Conservation (phyloP, 257 asterid species). For the Jacaranda copaia region DNA sequence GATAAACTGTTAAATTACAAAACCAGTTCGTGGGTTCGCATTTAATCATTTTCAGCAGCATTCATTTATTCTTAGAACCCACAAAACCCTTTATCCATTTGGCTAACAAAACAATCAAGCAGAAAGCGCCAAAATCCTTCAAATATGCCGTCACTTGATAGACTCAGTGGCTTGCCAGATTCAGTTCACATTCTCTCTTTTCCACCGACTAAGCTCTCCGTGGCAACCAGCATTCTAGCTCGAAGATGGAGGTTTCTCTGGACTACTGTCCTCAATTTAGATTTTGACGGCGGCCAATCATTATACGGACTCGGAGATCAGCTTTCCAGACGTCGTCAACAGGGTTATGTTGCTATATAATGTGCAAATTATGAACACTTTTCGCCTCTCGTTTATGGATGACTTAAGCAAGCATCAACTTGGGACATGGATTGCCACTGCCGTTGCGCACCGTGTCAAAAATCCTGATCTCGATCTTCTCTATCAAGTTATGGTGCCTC, state of each 20-base stretch:
- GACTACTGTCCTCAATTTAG: neutral
- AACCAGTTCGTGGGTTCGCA: neutral
- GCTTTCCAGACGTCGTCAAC: neutral
- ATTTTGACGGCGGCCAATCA: neutral
- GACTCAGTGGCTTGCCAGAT: constrained; percentile 27
- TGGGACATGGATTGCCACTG: constrained; percentile 5
- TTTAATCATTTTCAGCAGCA: neutral
- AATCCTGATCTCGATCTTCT: neutral
- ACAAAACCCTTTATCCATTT: neutral
- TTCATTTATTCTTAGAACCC: neutral
- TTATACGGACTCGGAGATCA: neutral
- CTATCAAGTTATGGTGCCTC: constrained; percentile 1
- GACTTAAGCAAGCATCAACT: neutral
- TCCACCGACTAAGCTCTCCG: constrained; percentile 2
- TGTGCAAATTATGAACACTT: neutral
- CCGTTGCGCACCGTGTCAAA: neutral
- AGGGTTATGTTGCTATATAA: constrained; percentile 10
- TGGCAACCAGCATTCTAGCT: constrained; percentile 12
- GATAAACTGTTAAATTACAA: too few relatives aligned
- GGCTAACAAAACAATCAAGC: neutral
- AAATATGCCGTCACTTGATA: neutral
- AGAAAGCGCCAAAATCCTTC: neutral
- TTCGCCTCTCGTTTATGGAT: neutral
- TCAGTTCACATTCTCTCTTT: constrained; percentile 3
- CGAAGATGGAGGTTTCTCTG: constrained; percentile 10